These are phyloP conservation scores for Neurospora sp. DNA, from an alignment of 495 filamentous ascomycete genomes.

Conservation along the genomic window DNA sequence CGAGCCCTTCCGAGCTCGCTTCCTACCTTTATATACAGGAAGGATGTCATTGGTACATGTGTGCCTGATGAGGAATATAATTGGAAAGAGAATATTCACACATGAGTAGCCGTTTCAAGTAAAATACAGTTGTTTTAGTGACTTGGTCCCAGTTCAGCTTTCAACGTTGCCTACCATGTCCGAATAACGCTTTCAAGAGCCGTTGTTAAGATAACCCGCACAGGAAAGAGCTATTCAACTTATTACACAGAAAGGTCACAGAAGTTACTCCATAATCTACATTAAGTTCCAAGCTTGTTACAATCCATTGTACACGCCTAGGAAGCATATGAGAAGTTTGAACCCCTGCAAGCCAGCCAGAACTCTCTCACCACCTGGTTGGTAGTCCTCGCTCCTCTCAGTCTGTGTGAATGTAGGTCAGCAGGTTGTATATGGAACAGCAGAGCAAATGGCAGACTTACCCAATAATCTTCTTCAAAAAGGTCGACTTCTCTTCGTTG, in stretches of 20 bases:
- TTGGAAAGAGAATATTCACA: neutral
- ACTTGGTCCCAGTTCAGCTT: neutral
- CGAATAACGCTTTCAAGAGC: neutral
- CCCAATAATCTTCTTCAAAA: conserved; percentile 49
- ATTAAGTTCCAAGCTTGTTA: neutral
- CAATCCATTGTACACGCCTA: neutral
- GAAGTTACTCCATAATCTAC: neutral
- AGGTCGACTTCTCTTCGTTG: conserved; percentile 50
- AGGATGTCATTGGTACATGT: neutral
- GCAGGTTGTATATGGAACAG: neutral
- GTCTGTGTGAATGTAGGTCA: conserved; percentile 2
- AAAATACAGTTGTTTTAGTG: neutral
- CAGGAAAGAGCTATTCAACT: neutral
- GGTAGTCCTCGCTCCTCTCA: conserved; percentile 13
- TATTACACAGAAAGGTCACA: neutral
- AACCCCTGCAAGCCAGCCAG: conserved; percentile 15
- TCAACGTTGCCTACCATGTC: neutral
- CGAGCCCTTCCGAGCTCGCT: neutral
- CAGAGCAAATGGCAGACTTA: conserved; percentile 16
- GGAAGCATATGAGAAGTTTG: conserved; percentile 16
- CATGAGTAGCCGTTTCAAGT: neutral
- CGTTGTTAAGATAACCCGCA: neutral
- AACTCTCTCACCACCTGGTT: conserved; percentile 18
- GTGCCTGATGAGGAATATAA: neutral
- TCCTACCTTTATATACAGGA: neutral